These are phyloP conservation scores for Bacterosira constricta DNA, from an alignment of 108 stramenopile genomes.

Conservation along the genomic window DNA sequence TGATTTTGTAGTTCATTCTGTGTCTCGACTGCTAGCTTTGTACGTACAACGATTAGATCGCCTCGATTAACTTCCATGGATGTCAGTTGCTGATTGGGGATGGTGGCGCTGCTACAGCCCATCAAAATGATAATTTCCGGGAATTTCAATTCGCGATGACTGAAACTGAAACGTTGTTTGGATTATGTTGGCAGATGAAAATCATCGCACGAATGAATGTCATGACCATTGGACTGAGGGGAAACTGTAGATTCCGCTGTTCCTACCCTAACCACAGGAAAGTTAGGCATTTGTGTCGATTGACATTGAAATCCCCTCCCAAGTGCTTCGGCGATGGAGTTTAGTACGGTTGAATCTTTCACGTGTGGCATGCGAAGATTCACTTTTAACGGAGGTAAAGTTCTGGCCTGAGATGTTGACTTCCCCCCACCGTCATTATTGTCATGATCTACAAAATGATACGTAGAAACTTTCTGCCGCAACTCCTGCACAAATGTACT, in stretches of 20 bases:
- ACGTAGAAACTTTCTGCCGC: conserved; percentile 6
- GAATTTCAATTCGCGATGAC: conserved; percentile 7
- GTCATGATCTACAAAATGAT: not conserved
- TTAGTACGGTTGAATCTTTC: not conserved
- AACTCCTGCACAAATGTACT: conserved; percentile 40
- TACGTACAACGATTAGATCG: conserved; percentile 22
- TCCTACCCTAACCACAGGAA: not conserved
- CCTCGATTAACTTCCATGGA: conserved; percentile 12
- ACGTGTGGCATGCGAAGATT: conserved; percentile 12
- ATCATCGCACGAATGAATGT: not conserved
- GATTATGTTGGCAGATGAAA: not conserved
- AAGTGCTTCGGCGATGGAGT: not conserved
- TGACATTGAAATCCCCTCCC: conserved; percentile 4
- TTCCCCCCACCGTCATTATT: not conserved
- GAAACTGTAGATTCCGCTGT: not conserved
- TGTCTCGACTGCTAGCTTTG: not conserved
- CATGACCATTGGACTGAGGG: not conserved
- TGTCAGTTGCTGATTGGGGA: not conserved
- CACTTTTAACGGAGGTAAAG: conserved; percentile 19
- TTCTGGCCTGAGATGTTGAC: not conserved
- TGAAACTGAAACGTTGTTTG: not conserved
- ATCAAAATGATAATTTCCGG: conserved; percentile 31
- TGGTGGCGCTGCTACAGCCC: conserved; percentile 23
- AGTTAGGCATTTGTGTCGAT: not conserved
- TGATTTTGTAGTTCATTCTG: conserved; percentile 1